A percentile compares a stretch with the other conserved stretches of the same genome.
phyloP scores from a whole-genome alignment of 2,329 filamentous ascomycete genomes.

The Chaetomium strumarium region DNA sequence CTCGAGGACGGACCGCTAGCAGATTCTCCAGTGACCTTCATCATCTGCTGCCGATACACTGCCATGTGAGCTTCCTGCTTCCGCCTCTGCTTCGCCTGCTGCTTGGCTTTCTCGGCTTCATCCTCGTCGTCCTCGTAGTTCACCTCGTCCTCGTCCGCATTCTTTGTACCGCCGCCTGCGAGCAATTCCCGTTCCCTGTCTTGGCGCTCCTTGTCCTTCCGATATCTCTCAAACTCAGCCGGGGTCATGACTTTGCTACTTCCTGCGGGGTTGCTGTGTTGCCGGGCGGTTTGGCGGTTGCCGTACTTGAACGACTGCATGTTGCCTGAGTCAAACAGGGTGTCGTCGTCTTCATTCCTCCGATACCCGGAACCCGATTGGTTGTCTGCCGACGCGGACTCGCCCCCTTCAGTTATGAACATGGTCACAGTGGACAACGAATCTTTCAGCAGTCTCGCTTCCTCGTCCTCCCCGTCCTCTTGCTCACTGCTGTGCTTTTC shows the following conservation, averaged over 20 bases:
- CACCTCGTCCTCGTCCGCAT: constrained; percentile 48
- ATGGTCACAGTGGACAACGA: constrained; percentile 44
- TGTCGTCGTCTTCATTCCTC: constrained; percentile 46
- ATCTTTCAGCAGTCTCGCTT: constrained; percentile 47
- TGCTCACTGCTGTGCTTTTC: constrained; percentile 25
- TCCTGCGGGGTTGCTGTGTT: constrained; percentile 34
- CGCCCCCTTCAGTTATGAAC: constrained; percentile 33
- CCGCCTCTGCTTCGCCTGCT: constrained; percentile 68
- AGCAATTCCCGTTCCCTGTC: constrained; percentile 28
- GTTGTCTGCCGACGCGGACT: constrained; percentile 18
- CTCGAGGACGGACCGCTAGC: constrained; percentile 43
- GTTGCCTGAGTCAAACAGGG: constrained; percentile 47
- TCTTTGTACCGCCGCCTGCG: constrained; percentile 33
- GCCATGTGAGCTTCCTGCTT: constrained; percentile 89
- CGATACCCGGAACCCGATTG: constrained; percentile 31
- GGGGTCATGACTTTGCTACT: constrained; percentile 82
- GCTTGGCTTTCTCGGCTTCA: constrained; percentile 67
- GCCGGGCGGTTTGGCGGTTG: constrained; percentile 32
- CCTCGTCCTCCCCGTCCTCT: constrained; percentile 43
- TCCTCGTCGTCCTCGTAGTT: constrained; percentile 72
- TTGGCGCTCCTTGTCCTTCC: constrained; percentile 62
- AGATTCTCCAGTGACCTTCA: constrained; percentile 83
- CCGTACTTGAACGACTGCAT: constrained; percentile 34
- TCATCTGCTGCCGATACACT: constrained; percentile 91
- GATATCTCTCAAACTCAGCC: constrained; percentile 77